Conservation (phyloP, 768 basidiomycete genomes). For the Pisolithus microcarpus region DNA sequence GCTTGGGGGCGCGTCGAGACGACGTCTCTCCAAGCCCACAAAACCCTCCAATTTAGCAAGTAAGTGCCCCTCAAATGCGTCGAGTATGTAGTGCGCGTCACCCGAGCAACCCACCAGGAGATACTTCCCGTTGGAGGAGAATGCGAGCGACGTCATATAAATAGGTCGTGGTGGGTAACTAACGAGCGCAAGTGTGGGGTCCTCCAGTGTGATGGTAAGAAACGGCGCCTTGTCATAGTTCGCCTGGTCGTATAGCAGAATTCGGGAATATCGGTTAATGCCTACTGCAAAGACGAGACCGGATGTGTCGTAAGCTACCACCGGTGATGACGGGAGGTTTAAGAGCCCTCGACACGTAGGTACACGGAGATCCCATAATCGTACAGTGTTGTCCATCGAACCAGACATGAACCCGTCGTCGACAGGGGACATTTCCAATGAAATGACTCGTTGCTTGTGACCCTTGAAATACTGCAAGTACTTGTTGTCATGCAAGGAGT, state of each 20-base stretch:
- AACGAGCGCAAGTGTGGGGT: constrained; percentile 65
- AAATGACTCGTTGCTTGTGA: constrained; percentile 83
- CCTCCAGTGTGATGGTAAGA: constrained; percentile 72
- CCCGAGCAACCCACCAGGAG: constrained; percentile 90
- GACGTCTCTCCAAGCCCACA: constrained; percentile 70
- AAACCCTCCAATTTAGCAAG: constrained; percentile 84
- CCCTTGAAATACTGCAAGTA: constrained; percentile 95
- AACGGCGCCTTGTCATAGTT: constrained; percentile 93
- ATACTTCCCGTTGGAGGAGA: constrained; percentile 86
- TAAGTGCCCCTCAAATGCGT: constrained; percentile 80
- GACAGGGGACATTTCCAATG: constrained; percentile 84
- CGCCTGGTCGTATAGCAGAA: constrained; percentile 77
- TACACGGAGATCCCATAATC: constrained; percentile 90
- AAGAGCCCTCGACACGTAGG: constrained; percentile 73
- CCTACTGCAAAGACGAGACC: constrained; percentile 84
- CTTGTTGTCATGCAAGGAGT: constrained; percentile 93
- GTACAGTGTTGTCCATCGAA: constrained; percentile 89
- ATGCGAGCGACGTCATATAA: constrained; percentile 84
- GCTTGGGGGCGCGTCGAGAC: constrained; percentile 37
- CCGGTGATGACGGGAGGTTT: constrained; percentile 64
- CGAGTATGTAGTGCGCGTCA: constrained; percentile 87
- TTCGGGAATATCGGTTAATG: constrained; percentile 74
- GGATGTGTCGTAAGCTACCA: constrained; percentile 77
- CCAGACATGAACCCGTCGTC: constrained; percentile 96
- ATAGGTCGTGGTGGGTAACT: constrained; percentile 84